Evolutionary conservation across 768 basidiomycete genomes (phyloP).

Genomic region (Hemileccinum rubropunctum): DNA sequence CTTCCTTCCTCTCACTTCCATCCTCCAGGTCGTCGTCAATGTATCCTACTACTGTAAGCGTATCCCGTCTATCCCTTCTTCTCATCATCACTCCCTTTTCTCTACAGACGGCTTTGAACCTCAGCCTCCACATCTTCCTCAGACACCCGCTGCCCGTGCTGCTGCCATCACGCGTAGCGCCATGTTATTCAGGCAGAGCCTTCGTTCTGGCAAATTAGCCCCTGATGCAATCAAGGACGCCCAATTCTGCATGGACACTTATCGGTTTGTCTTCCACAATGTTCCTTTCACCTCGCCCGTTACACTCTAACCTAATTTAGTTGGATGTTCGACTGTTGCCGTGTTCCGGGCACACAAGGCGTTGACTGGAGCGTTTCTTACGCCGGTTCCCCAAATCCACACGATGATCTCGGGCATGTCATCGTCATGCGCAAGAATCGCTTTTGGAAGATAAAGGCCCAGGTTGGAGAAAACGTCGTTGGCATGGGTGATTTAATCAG

Average conservation of each 20-base stretch:
- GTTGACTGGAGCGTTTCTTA: constrained; percentile 77
- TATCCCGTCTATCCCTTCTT: neutral
- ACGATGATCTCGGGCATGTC: constrained; percentile 67
- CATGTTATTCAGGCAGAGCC: constrained; percentile 69
- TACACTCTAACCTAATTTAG: constrained; percentile 34
- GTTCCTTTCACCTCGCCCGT: neutral
- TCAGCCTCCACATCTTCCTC: constrained; percentile 58
- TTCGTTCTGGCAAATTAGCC: constrained; percentile 61
- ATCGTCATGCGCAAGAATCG: constrained; percentile 84
- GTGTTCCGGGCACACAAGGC: constrained; percentile 70
- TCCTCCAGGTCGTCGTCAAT: constrained; percentile 71
- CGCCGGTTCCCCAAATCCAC: constrained; percentile 41
- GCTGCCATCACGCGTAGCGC: constrained; percentile 68
- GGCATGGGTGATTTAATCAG: constrained; percentile 63
- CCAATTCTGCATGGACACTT: constrained; percentile 84
- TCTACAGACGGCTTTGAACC: constrained; percentile 73
- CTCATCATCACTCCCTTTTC: constrained; percentile 7
- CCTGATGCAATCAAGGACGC: constrained; percentile 69
- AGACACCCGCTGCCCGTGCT: constrained; percentile 61
- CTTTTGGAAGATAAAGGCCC: constrained; percentile 75
- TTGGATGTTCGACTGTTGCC: constrained; percentile 93
- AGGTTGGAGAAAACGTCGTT: constrained; percentile 52
- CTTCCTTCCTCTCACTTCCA: constrained; percentile 1
- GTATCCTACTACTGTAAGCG: constrained; percentile 90
- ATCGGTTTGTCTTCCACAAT: constrained; percentile 45